Evolutionary conservation across 1,284 basidiomycete genomes (phyloP).

Genomic region (Moniliophthora roreri): DNA sequence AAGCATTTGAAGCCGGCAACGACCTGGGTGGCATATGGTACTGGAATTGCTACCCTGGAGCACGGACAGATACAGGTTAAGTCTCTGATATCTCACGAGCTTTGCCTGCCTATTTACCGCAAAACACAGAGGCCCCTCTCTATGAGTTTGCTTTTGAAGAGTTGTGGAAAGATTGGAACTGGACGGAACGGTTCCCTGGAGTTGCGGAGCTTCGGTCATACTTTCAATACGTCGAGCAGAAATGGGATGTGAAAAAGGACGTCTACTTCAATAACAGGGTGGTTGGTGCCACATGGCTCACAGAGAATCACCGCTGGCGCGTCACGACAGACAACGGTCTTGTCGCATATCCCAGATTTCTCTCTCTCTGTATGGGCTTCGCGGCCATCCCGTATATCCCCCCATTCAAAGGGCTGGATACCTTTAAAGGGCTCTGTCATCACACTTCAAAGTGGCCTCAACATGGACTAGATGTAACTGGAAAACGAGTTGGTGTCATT

Average conservation of each 20-base stretch:
- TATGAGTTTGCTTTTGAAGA: conserved; percentile 23
- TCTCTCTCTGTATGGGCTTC: conserved; percentile 23
- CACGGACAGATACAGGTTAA: not conserved
- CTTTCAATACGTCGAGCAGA: conserved; percentile 22
- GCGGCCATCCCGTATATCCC: conserved; percentile 22
- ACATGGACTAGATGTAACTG: conserved; percentile 19
- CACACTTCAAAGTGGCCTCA: conserved; percentile 25
- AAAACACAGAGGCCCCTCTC: conserved; percentile 13
- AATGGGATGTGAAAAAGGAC: conserved; percentile 21
- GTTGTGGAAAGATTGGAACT: conserved; percentile 25
- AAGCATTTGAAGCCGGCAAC: not conserved
- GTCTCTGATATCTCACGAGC: no score
- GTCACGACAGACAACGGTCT: conserved; percentile 19
- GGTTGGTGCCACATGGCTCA: conserved; percentile 19
- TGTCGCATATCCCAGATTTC: conserved; percentile 16
- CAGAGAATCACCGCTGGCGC: conserved; percentile 18
- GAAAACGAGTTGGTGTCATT: conserved; percentile 24
- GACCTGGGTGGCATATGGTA: conserved; percentile 1
- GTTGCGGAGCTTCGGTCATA: conserved; percentile 21
- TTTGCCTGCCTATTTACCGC: no score
- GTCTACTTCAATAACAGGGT: conserved; percentile 23
- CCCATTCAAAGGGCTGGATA: conserved; percentile 17
- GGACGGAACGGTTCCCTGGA: conserved; percentile 21
- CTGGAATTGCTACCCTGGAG: not conserved
- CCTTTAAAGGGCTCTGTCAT: conserved; percentile 21